These are phyloP conservation scores for Leccinum broughii DNA, from an alignment of 768 basidiomycete species.

Conservation along the genomic window DNA sequence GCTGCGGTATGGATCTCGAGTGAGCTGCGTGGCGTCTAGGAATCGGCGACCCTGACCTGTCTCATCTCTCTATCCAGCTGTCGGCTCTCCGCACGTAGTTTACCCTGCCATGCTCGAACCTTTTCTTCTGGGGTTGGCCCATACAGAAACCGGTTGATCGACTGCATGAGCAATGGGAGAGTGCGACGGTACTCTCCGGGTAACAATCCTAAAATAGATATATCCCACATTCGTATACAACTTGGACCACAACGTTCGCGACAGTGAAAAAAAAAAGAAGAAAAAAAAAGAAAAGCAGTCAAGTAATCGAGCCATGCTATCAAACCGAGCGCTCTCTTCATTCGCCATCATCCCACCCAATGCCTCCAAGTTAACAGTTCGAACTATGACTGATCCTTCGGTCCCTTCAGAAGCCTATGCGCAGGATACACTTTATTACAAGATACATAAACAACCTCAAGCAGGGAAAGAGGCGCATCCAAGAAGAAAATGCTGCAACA, in stretches of 20 bases:
- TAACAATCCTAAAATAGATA: conserved; percentile 16
- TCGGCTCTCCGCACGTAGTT: conserved; percentile 79
- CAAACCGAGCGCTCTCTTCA: not conserved
- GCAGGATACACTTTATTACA: not conserved
- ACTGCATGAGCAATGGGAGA: conserved; percentile 55
- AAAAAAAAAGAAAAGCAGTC: not conserved
- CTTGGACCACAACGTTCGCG: too few relatives aligned
- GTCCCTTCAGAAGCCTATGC: not conserved
- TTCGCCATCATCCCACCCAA: not conserved
- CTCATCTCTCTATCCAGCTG: conserved; percentile 91
- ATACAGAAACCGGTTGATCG: conserved; percentile 91
- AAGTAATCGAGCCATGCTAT: not conserved
- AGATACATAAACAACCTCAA: not conserved
- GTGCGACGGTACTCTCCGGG: not conserved
- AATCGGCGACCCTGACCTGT: conserved; percentile 62
- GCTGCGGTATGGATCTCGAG: conserved; percentile 42
- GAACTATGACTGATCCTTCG: not conserved
- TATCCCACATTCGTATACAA: conserved; percentile 10
- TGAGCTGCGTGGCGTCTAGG: conserved; percentile 12
- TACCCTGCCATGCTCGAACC: conserved; percentile 88
- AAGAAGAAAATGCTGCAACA: conserved; percentile 3
- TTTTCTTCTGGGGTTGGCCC: conserved; percentile 96
- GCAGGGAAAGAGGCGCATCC: not conserved
- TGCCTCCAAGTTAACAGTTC: too few relatives aligned
- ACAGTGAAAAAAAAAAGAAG: too few relatives aligned